Evolutionary conservation across 495 filamentous ascomycete species (phyloP).

Genomic region (Aspergillus campestris): DNA sequence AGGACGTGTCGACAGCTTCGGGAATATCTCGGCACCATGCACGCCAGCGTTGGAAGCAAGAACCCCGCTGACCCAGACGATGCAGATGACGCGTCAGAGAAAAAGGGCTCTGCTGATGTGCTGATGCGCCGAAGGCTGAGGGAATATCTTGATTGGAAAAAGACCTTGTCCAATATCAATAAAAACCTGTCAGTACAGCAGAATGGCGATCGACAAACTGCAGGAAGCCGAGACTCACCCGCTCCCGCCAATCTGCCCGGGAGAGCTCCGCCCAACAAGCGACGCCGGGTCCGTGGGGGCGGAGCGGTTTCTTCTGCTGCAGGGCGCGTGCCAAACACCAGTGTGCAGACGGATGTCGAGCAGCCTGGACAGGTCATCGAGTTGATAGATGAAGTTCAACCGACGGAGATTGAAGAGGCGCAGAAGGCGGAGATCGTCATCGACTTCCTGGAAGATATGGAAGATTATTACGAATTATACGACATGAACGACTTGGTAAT

Average conservation of each 20-base stretch:
- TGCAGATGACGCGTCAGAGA: constrained; percentile 34
- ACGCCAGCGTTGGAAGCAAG: constrained; percentile 52
- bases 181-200: constrained; percentile 54
- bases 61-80: constrained; percentile 11
- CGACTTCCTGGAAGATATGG: constrained; percentile 83
- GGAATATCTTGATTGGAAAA: constrained; percentile 88
- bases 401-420: constrained; percentile 52
- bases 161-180: constrained; percentile 78
- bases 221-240: constrained; percentile 15
- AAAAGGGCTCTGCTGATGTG: constrained; percentile 64
- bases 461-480: constrained; percentile 86
- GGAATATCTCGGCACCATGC: constrained; percentile 87
- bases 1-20: constrained; percentile 82
- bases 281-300: constrained; percentile 82
- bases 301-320: constrained; percentile 47
- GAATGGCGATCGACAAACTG: constrained; percentile 18
- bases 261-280: constrained; percentile 73
- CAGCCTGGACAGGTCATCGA: constrained; percentile 63
- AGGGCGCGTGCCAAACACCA: constrained; percentile 52
- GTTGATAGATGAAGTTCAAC: constrained; percentile 58
- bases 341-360: constrained; percentile 72
- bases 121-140: constrained; percentile 86
- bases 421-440: constrained; percentile 66
- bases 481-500: constrained; percentile 86
- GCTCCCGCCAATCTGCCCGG: constrained; percentile 36